A percentile compares a stretch with the other conserved stretches of the same genome.
Evolutionary conservation across 1,284 basidiomycete genomes (phyloP).

Genomic region (Melampsora larici-populina): DNA sequence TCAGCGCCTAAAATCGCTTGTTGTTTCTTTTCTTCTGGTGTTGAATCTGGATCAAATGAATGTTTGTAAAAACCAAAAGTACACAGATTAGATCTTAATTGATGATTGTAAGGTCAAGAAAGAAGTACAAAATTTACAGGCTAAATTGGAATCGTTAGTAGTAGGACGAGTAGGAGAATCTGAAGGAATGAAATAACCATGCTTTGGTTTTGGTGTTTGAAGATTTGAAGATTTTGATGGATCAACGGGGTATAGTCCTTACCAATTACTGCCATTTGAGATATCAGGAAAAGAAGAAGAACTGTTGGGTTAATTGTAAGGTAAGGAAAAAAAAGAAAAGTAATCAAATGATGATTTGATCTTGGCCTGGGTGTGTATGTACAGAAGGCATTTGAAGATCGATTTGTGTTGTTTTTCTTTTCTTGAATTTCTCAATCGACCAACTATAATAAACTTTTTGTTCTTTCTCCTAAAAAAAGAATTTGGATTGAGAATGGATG

Average conservation of each 20-base stretch:
- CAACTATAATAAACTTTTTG: too few species aligned
- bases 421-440: too few species aligned
- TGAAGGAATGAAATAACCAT: background rate
- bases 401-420: too few species aligned
- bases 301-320: too few species aligned
- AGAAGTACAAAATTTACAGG: background rate
- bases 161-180: background rate
- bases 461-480: too few species aligned
- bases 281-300: too few species aligned
- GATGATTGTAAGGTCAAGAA: background rate
- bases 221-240: background rate
- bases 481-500: too few species aligned
- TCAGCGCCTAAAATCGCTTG: constrained; percentile 61
- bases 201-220: background rate
- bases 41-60: constrained; percentile 70
- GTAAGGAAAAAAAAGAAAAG: too few species aligned
- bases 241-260: background rate
- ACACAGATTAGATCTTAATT: too few species aligned
- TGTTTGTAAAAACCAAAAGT: constrained; percentile 54
- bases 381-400: too few species aligned
- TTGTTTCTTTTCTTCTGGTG: constrained; percentile 72
- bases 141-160: background rate
- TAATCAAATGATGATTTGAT: too few species aligned
- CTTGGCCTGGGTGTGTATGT: too few species aligned
- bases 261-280: background rate